A percentile compares a stretch with the other conserved stretches of the same genome.
Evolutionary conservation across 2,329 filamentous ascomycete species (phyloP).

Genomic region (Monosporascus cannonballus): DNA sequence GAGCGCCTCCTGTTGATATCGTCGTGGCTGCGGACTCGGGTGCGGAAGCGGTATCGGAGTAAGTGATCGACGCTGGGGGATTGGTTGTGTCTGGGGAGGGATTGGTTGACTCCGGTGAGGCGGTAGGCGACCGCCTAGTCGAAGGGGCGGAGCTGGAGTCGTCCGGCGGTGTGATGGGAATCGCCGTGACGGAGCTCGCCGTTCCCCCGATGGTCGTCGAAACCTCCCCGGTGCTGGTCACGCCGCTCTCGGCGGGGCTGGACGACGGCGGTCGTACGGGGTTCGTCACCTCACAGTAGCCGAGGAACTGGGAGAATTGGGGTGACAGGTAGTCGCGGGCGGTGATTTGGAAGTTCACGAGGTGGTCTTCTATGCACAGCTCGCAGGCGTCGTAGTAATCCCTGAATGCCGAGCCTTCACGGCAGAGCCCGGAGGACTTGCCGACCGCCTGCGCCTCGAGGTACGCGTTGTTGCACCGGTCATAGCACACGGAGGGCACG

Average conservation of each 20-base stretch:
- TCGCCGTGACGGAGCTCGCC: conserved; percentile 8
- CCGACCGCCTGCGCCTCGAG: conserved; percentile 41
- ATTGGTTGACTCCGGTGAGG: conserved; percentile 2
- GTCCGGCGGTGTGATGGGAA: conserved; percentile 8
- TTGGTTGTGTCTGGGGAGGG: not conserved
- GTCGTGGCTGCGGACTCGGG: not conserved
- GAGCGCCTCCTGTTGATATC: conserved; percentile 1
- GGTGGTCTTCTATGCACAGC: conserved; percentile 31
- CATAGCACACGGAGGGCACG: conserved; percentile 44
- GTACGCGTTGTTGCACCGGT: conserved; percentile 44
- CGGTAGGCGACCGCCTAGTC: conserved; percentile 1
- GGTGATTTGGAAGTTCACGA: conserved; percentile 18
- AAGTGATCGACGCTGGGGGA: not conserved
- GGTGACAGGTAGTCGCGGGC: conserved; percentile 29
- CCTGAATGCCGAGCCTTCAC: conserved; percentile 33
- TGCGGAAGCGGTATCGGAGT: not conserved
- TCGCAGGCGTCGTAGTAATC: conserved; percentile 31
- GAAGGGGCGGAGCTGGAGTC: conserved; percentile 5
- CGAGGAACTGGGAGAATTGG: conserved; percentile 37
- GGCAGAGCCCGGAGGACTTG: conserved; percentile 42
- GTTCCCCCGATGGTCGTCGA: conserved; percentile 12
- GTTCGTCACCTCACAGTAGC: conserved; percentile 33
- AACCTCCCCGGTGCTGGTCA: conserved; percentile 4
- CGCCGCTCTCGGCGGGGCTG: conserved; percentile 7
- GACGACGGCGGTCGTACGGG: not conserved